Evolutionary conservation across 768 basidiomycete species (phyloP), one percentile per base, ranked within the genome.

Genomic region (Mycena maculata): DNA sequence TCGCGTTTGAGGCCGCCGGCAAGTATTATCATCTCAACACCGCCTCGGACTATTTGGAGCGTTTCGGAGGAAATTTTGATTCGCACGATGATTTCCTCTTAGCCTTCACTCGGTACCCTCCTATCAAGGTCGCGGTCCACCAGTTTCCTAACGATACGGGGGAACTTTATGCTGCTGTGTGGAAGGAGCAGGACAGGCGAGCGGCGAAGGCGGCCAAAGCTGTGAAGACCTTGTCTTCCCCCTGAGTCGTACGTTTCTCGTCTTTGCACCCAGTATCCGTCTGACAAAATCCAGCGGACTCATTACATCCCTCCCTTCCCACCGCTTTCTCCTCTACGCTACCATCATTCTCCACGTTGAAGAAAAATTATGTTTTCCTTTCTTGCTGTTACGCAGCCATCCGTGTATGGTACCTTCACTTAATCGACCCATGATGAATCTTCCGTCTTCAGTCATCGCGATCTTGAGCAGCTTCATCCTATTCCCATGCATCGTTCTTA

Each of bases 231-330:
- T 48, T 48, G 47, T 48, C 27, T 33, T 52, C 49, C 30, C n/a
- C 53, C 38, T 27, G 36, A 54, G 23, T 54, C 23, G 53, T 39
- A 39, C 22, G 53, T 54, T 39, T 38, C 23, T 54, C 33, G 16
- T 41, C 39, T 55, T 55, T 55, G 39, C 22, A 55, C 54, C 54
- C 39, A 42, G 39, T 42, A 55, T 55, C 25, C 23, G 27, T 27
- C 42, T 42, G 54, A 55, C 54, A 41, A 55, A 55, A 55, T 55
- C 23, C 54, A 39, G 54, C 54, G 39, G 39, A 55, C 54, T 30
- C 39, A 28, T 55, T 42, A 42, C 54, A 55, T 42, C 54, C 39
- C 55, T 57, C 55, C 55, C 55, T 44, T 45, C 42, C 41, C 55
- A 30, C 28, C 42, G 55, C 41, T 56, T 41, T 30, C 54, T 56